phyloP scores from a whole-genome alignment of 371 early-diverging fungal species.

The Vittaforma corneae region DNA sequence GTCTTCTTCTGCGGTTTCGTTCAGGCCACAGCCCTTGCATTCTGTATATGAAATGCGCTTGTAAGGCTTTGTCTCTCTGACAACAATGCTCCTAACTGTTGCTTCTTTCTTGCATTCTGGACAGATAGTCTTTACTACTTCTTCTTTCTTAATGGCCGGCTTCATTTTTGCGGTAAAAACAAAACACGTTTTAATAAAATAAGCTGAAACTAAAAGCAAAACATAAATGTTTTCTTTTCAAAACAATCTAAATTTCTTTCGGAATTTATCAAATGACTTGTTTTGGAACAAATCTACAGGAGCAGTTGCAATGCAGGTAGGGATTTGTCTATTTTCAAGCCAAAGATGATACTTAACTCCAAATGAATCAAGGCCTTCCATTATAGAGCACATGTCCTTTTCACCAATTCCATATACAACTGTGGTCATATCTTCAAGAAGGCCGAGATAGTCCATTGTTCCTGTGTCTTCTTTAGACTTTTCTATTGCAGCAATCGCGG shows the following conservation, averaged over 20 bases:
- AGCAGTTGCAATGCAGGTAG: background rate
- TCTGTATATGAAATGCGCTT: background rate
- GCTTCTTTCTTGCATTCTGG: background rate
- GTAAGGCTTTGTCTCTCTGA: constrained; percentile 11
- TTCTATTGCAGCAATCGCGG: too few species aligned
- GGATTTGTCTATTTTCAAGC: too few species aligned
- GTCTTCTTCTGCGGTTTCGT: background rate
- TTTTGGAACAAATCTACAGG: background rate
- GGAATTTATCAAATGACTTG: background rate
- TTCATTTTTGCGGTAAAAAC: background rate
- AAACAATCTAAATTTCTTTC: background rate
- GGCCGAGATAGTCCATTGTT: too few species aligned
- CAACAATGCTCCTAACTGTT: background rate
- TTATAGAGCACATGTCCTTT: too few species aligned
- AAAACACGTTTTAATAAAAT: background rate
- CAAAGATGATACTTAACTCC: too few species aligned
- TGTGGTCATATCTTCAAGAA: too few species aligned
- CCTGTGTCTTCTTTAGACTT: too few species aligned
- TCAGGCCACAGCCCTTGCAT: constrained; percentile 4
- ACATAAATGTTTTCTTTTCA: too few species aligned
- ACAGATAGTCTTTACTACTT: background rate
- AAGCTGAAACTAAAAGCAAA: too few species aligned
- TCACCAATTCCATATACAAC: too few species aligned
- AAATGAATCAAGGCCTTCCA: too few species aligned
- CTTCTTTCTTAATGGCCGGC: background rate